Base-by-base conservation (phyloP, 805 yeast genomes). In the Starmerella sp. region DNA sequence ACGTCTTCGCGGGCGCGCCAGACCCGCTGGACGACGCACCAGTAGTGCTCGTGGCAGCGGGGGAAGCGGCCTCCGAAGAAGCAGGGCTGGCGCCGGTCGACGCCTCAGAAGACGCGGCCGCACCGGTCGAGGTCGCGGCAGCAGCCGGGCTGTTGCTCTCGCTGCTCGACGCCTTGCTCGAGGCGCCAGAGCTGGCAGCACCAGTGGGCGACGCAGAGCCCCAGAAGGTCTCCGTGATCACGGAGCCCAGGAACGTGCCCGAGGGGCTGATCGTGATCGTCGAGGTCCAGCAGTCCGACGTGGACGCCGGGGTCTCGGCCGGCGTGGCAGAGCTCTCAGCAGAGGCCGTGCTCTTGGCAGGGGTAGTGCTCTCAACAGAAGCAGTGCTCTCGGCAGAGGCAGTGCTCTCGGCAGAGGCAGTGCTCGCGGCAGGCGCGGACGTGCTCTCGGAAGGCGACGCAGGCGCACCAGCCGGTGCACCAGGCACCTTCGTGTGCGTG, bases 181-280 rank as follows among this genome's bases (percentile, higher is more conserved):
- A 37, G 41, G 46, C 46, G 9, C 10, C 32, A 28, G 46, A 36
- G 6, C 7, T n/a, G 22, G 34, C 34, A 7, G 46, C 30, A 7
- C 30, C 28, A 29, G 46, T n/a, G 28, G 22, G 10, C 14, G 47
- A 30, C 38, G 31, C 38, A 32, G 30, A 4, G 48, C 32, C 14
- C 44, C 41, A 45, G 51, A 31, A 13, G 32, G 58, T 54, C 43
- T 37, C 13, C 15, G 56, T 57, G 39, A 32, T 11, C 30, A 13
- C 47, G 11, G 62, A 53, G 28, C 54, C 35, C 9, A 42, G 28
- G 46, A 52, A 36, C 11, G 63, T 55, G 14, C 55, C 57, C 42
- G 51, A 48, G 22, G 51, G 51, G 14, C 43, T 36, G n/a, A 48
- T 48, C 10, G 51, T 48, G 22, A 48, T 48, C 5, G 51, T 48